These are phyloP conservation scores for Fistulinella cinereoalba DNA, from an alignment of 1,284 basidiomycete genomes.

Conservation along the genomic window DNA sequence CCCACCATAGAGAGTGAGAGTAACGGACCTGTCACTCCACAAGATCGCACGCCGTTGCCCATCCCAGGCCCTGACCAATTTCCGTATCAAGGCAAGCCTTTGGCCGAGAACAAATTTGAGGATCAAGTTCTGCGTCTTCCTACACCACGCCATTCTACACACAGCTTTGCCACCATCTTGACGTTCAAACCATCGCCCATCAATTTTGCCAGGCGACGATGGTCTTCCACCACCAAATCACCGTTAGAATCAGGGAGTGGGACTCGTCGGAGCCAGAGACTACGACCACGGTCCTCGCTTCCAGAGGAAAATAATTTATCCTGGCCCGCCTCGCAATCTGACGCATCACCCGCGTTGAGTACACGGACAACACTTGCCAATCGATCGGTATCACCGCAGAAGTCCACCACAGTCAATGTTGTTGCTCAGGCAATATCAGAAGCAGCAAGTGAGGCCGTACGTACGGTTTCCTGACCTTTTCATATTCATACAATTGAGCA, in stretches of 20 bases:
- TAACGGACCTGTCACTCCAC: conserved; percentile 50
- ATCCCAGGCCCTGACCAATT: conserved; percentile 33
- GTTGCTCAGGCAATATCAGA: conserved; percentile 25
- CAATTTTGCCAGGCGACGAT: conserved; percentile 52
- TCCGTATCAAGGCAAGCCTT: conserved; percentile 19
- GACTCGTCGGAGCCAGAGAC: conserved; percentile 34
- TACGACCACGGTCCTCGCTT: conserved; percentile 32
- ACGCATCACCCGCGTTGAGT: conserved; percentile 30
- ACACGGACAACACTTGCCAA: conserved; percentile 33
- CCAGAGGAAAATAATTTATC: conserved; percentile 36
- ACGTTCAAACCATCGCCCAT: conserved; percentile 51
- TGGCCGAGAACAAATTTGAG: conserved; percentile 21
- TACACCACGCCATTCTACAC: conserved; percentile 20
- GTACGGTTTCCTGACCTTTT: conserved; percentile 30
- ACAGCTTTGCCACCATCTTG: conserved; percentile 29
- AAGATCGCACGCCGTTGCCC: conserved; percentile 37
- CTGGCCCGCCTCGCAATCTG: conserved; percentile 26
- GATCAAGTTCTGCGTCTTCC: conserved; percentile 23
- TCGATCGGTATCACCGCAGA: conserved; percentile 37
- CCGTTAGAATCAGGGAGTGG: conserved; percentile 31
- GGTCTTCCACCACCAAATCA: conserved; percentile 40
- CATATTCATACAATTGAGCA: conserved; percentile 33
- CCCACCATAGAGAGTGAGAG: conserved; percentile 46
- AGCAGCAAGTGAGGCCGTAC: conserved; percentile 31
- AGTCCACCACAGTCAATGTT: conserved; percentile 21